Evolutionary conservation across 805 yeast species (phyloP).

Genomic region (Myxozyma vanderwaltii): DNA sequence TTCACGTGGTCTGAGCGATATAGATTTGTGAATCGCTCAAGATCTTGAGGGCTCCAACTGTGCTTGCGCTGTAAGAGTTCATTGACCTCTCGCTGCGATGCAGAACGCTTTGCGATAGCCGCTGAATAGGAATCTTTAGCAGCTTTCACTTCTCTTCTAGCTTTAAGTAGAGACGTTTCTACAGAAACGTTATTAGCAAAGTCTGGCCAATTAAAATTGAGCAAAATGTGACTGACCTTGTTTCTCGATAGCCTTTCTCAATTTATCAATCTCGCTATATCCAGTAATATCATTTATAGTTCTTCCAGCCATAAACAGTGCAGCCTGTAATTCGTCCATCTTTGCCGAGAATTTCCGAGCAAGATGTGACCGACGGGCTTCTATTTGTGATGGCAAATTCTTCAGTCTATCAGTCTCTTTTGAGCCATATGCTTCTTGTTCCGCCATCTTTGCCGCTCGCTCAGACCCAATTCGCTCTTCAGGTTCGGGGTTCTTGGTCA

Average conservation of each 20-base stretch:
- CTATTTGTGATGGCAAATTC: constrained; percentile 39
- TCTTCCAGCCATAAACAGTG: constrained; percentile 46
- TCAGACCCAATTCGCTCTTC: neutral
- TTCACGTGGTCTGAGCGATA: constrained; percentile 80
- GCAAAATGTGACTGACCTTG: constrained; percentile 26
- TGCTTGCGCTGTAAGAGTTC: constrained; percentile 83
- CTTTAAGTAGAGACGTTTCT: constrained; percentile 50
- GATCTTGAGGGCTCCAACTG: constrained; percentile 75
- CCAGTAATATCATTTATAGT: constrained; percentile 91
- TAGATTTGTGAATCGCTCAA: constrained; percentile 79
- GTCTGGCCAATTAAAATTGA: neutral
- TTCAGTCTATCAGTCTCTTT: constrained; percentile 5
- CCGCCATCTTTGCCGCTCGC: neutral
- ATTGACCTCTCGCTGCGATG: constrained; percentile 81
- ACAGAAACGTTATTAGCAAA: constrained; percentile 42
- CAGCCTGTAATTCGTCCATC: constrained; percentile 43
- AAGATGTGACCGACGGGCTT: constrained; percentile 36
- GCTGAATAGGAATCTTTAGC: constrained; percentile 57
- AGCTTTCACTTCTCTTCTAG: constrained; percentile 52
- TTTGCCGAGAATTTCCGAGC: constrained; percentile 37
- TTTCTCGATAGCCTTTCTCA: constrained; percentile 62
- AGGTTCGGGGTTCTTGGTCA: neutral
- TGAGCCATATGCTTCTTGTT: neutral
- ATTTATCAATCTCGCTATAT: constrained; percentile 72
- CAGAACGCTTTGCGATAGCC: constrained; percentile 65